Base-by-base conservation (phyloP, 495 filamentous ascomycete genomes). In the Trichoderma gamsii region DNA sequence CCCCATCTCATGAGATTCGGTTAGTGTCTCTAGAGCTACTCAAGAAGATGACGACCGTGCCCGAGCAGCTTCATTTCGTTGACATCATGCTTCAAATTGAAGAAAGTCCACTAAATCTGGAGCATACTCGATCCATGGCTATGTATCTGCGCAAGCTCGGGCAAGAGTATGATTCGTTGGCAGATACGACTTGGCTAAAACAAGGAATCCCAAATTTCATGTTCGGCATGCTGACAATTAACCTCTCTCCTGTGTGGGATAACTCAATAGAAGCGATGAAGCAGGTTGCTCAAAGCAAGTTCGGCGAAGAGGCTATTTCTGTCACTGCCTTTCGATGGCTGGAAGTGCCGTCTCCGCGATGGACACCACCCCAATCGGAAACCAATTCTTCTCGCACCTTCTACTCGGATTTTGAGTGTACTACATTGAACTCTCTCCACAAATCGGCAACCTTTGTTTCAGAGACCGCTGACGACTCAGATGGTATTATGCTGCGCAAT, bases 181-280 rank as follows among this genome's bases (percentile, higher is more conserved):
- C 64, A 71, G 79, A 70, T 72, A 82, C 83, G 64, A 83, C 81
- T 15, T 92, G 89, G 88, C 80, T 96, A 72, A 79, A 85, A 41
- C 82, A 81, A 70, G 82, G 93, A 7, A 83, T 97, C 38, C 90
- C 93, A 1, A 81, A 87, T 16, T 97, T 92, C 71, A 89, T 90
- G 72, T 97, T 97, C 74, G 94, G 93, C 52, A 85, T 97, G 71
- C 85, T 96, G 66, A 95, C 92, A 4, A 87, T 94, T 64, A 90
- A 88, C 70, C 80, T 97, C 67, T 81, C 92, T 6, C 91, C 90
- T 18, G 76, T 94, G 25, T 97, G 92, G 90, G 91, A 96, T 70
- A 92, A 96, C 70, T 87, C 90, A 18, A 85, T 88, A 41, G 83
- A 86, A 29, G 87, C 89, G 18, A 76, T 99, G 73, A 89, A 90